A percentile compares a stretch with the other conserved stretches of the same genome.
These are phyloP conservation scores for Zasmidium cellare DNA, from an alignment of 2,329 filamentous ascomycete species.

Conservation along the genomic window DNA sequence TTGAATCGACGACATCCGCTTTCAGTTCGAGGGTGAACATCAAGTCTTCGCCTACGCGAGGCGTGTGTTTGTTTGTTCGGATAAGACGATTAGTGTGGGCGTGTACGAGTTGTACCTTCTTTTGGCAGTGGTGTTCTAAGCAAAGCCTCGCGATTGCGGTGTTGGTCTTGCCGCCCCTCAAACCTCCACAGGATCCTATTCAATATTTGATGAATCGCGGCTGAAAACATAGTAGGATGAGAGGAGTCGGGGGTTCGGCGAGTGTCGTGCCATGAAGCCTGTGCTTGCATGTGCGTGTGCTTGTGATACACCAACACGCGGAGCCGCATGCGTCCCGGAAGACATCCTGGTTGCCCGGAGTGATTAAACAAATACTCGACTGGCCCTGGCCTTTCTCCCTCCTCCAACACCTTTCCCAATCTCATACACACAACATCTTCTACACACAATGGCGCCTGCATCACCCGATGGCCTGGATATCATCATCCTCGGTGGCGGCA, in stretches of 20 bases:
- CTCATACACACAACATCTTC: too few relatives aligned
- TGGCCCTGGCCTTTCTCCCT: neutral
- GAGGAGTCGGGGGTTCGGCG: too few relatives aligned
- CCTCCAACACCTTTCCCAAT: neutral
- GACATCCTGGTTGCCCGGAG: neutral
- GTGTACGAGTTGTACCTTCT: too few relatives aligned
- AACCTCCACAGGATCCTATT: too few relatives aligned
- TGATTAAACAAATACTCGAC: neutral
- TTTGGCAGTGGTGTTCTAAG: neutral
- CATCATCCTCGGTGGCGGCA: constrained; percentile 54
- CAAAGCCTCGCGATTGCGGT: neutral
- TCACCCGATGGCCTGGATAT: constrained; percentile 37
- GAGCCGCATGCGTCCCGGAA: neutral
- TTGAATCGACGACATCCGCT: neutral
- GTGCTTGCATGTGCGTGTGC: neutral
- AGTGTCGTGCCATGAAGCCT: too few relatives aligned
- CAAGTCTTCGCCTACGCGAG: neutral
- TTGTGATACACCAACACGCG: neutral
- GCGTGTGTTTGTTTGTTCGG: too few relatives aligned
- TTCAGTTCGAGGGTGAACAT: neutral
- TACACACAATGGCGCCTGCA: constrained; percentile 29
- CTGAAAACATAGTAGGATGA: too few relatives aligned
- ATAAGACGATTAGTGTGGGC: too few relatives aligned
- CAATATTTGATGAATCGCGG: too few relatives aligned
- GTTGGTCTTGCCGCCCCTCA: neutral